Base-by-base conservation (phyloP, 352 stramenopile genomes). In the Phytopythium sindhum region DNA sequence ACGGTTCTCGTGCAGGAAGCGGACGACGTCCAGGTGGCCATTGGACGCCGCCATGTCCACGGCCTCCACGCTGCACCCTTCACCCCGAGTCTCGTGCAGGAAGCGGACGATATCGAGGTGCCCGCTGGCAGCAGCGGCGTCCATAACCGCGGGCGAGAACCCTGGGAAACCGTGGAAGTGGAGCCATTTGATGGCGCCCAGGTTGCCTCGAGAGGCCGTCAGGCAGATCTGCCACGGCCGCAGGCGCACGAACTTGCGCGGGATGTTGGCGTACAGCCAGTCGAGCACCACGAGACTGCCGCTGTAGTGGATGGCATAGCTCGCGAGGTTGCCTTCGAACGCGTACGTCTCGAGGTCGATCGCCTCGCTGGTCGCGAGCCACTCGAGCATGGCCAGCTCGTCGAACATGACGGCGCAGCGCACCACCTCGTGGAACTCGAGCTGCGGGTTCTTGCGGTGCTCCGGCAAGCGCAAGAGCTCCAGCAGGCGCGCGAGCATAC, bases 1-100 rank as follows among this genome's bases (percentile, higher is more conserved):
- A 1, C 71, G 60, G 48, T 75, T 66, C 10, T 75, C 59, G 39
- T 78, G 71, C 48, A 78, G 63, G 45, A 73, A 75, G 28, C 39
- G 28, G 42, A 78, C 71, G 0, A 78, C 57, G 0, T 73, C 59
- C 9, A 75, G 26, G 31, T 78, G 65, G 23, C 68, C 68, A 33
- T 72, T 74, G 5, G 71, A 61, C 29, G 71, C 71, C 23, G 71
- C 71, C 62, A 74, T 71, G 41, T 78, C 68, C 71, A 78, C 76
- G 5, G 71, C 68, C 52, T 75, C 60, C 8, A 65, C 65, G 3
- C 68, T 74, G 57, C 65, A 78, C 11, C 68, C 65, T 33, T 74
- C 71, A 0, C 15, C 57, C 2, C 68, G 50, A 47, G 69, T 44
- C 21, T 67, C 60, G 24, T 78, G 65, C n/a, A 78, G 52, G 61